These are phyloP conservation scores for Didymella segeticola DNA, from an alignment of 2,329 filamentous ascomycete species.

Conservation along the genomic window DNA sequence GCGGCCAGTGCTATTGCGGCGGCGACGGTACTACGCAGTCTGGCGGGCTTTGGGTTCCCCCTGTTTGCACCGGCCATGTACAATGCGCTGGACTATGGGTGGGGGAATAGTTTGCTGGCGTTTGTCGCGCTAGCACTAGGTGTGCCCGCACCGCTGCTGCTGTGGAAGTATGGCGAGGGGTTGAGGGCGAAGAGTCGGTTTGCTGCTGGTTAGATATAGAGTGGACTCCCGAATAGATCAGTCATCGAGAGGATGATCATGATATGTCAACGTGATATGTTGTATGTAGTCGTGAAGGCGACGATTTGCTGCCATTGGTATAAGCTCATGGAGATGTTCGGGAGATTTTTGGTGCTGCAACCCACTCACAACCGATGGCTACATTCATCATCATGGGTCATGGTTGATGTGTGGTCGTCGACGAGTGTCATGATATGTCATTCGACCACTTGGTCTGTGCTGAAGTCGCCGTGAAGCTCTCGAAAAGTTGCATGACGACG, in stretches of 20 bases:
- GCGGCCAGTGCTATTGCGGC: constrained; percentile 55
- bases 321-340: too few species aligned
- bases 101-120: constrained; percentile 50
- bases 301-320: too few species aligned
- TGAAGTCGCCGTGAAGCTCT: constrained; percentile 10
- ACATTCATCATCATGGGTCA: too few species aligned
- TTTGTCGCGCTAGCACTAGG: constrained; percentile 48
- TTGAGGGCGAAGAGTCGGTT: constrained; percentile 57
- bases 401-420: too few species aligned
- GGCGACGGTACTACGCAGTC: constrained; percentile 51
- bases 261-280: too few species aligned
- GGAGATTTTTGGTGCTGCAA: too few species aligned
- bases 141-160: constrained; percentile 57
- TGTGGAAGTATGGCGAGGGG: constrained; percentile 59
- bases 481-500: constrained; percentile 19
- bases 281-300: too few species aligned
- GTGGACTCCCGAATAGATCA: too few species aligned
- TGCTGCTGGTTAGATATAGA: constrained; percentile 51
- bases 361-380: too few species aligned
- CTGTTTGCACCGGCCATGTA: constrained; percentile 54
- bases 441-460: constrained; percentile 13
- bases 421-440: too few species aligned
- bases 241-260: too few species aligned
- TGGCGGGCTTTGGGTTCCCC: constrained; percentile 55
- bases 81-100: constrained; percentile 49